Percentiles rank a stretch among this genome's conserved stretches.
Conservation (phyloP, 768 basidiomycete genomes). For the Lactarius vividus region DNA sequence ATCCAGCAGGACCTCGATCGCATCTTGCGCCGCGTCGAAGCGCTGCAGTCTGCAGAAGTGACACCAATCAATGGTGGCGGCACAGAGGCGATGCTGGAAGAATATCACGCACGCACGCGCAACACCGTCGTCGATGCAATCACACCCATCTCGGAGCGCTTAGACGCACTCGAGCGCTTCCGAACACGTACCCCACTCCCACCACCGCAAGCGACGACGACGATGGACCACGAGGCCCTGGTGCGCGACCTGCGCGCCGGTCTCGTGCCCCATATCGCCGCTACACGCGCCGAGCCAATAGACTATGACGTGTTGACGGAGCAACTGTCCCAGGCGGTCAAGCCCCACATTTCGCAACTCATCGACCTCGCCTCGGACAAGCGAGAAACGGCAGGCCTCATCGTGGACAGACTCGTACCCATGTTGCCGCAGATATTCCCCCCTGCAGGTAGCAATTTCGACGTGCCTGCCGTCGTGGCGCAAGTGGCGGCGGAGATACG, state of each 20-base stretch:
- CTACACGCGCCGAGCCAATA: constrained; percentile 61
- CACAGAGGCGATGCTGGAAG: constrained; percentile 50
- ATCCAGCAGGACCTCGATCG: constrained; percentile 61
- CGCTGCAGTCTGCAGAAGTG: constrained; percentile 29
- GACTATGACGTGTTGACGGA: constrained; percentile 77
- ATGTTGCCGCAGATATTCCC: constrained; percentile 48
- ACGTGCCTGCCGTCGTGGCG: constrained; percentile 54
- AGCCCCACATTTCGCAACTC: constrained; percentile 84
- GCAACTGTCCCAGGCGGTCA: constrained; percentile 79
- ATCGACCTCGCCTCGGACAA: constrained; percentile 89
- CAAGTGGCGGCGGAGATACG: constrained; percentile 69
- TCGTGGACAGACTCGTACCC: constrained; percentile 70
- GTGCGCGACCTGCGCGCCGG: constrained; percentile 58
- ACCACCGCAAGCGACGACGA: background rate
- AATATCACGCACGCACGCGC: constrained; percentile 54
- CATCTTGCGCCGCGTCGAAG: constrained; percentile 44
- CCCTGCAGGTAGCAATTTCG: constrained; percentile 36
- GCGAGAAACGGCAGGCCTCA: constrained; percentile 79
- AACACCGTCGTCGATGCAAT: constrained; percentile 61
- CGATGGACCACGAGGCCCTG: constrained; percentile 51
- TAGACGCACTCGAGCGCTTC: constrained; percentile 49
- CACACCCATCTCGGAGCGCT: constrained; percentile 51
- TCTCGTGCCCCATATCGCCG: constrained; percentile 58
- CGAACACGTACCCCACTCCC: constrained; percentile 39
- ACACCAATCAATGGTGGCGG: constrained; percentile 28